Evolutionary conservation across 257 asterid species (phyloP), one percentile per base, ranked within the genome.

Genomic region (Solanum lignicaule): DNA sequence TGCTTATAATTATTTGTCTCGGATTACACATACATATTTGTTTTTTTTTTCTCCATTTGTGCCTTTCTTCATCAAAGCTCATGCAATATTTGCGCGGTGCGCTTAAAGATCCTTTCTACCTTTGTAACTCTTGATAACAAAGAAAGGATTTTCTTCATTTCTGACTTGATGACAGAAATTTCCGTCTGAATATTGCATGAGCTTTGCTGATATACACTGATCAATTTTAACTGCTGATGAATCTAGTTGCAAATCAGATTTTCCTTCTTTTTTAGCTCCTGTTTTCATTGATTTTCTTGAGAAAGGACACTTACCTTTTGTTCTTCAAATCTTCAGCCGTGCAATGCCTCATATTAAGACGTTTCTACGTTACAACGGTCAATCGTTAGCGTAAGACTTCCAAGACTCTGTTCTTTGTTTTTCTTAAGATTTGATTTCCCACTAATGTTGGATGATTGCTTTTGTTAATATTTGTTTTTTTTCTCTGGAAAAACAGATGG

Each of bases 341-440:
- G 99, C 99, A 86, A 97, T 97, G 99, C 98, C 99, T 89, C 99
- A 97, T 90, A 95, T 97, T 89, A 97, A 97, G 95, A 95, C 98
- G 6, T 97, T 97, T 91, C 85, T 92, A 10, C 98, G 99, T 71
- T 95, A 97, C 87, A 95, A 91, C 48, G 98, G 96, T 87, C 99
- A 97, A 94, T 93, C 93, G 91, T 91, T 97, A 14, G 99, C 99
- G 99, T 97, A 95, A 91, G 95, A 66, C 39, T 3, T 83, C 76
- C 87, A 23, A 83, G 83, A 58, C 88, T 39, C n/a, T 31, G 29
- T 39, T 83, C 27, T 20, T 18, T 33, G 36, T 69, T 71, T 8
- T 9, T 18, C 9, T 83, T 38, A 20, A 7, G 31, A 48, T 82
- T 18, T 82, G 43, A 82, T 29, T 82, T 48, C 29, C 21, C 29